Conservation (phyloP, 306 rosid species). For the Prunus padus region DNA sequence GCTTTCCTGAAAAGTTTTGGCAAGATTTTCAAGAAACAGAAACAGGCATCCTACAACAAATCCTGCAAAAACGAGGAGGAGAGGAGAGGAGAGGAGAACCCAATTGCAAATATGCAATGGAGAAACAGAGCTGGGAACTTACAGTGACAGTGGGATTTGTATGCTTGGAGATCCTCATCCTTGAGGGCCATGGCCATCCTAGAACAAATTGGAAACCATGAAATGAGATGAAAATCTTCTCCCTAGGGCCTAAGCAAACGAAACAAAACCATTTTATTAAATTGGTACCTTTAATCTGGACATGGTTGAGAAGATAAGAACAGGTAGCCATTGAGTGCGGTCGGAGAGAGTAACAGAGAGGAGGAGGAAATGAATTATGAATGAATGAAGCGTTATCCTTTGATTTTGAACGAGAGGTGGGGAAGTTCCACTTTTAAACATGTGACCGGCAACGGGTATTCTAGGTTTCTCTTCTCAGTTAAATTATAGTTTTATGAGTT, state of each 20-base stretch:
- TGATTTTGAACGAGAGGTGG: constrained; percentile 6
- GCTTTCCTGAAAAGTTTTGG: constrained; percentile 44
- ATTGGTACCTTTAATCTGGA: constrained; percentile 34
- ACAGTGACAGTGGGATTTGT: constrained; percentile 26
- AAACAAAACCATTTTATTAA: not conserved
- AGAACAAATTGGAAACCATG: not conserved
- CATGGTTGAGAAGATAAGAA: constrained; percentile 30
- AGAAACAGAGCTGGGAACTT: constrained; percentile 16
- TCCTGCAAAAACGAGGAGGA: too few species aligned
- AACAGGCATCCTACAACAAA: too few species aligned
- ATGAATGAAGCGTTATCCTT: constrained; percentile 2
- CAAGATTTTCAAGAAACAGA: too few species aligned
- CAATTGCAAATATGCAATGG: too few species aligned
- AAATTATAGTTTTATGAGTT: not conserved
- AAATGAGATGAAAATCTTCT: not conserved
- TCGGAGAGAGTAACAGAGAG: not conserved
- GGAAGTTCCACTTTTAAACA: not conserved
- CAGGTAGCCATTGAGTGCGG: constrained; percentile 28
- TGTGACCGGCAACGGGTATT: constrained; percentile 6
- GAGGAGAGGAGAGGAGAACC: too few species aligned
- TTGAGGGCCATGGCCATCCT: constrained; percentile 28
- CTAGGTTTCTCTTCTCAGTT: not conserved
- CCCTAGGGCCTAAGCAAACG: not conserved
- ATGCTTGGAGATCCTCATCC: constrained; percentile 14
- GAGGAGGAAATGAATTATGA: not conserved